These are phyloP conservation scores for Zoysia japonica DNA, from an alignment of 176 grass and related monocot species.

Conservation along the genomic window DNA sequence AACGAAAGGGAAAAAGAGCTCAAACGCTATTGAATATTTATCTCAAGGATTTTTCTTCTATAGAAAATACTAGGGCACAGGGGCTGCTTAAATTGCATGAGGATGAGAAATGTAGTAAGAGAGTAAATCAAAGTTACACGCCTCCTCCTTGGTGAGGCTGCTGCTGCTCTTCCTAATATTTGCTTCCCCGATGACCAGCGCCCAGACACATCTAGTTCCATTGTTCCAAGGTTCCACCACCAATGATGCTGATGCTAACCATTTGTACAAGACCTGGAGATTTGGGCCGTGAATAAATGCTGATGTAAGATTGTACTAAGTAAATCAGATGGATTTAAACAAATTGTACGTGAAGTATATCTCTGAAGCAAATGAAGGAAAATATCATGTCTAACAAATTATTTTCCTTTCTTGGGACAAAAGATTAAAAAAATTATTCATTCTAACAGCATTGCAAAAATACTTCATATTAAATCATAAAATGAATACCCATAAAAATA, in stretches of 20 bases:
- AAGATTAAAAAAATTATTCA: neutral
- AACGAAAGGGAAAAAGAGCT: neutral
- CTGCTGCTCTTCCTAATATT: conserved; percentile 30
- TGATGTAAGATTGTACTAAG: neutral
- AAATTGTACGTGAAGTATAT: neutral
- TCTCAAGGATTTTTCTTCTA: conserved; percentile 51
- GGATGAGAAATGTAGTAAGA: conserved; percentile 44
- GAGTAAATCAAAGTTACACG: conserved; percentile 51
- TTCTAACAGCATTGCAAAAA: no score
- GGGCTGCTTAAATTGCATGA: conserved; percentile 40
- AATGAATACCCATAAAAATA: no score
- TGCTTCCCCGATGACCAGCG: conserved; percentile 22
- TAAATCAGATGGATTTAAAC: neutral
- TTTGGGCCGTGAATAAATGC: neutral
- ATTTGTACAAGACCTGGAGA: conserved; percentile 39
- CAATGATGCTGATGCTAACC: conserved; percentile 32
- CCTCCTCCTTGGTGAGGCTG: conserved; percentile 31
- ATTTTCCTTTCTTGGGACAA: neutral
- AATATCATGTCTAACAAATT: neutral
- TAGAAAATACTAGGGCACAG: conserved; percentile 55
- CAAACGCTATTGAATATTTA: conserved; percentile 39
- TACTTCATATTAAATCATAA: no score
- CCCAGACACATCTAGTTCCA: no score
- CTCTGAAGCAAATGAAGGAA: neutral
- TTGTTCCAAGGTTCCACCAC: neutral